A percentile compares a stretch with the other conserved stretches of the same genome.
These are phyloP conservation scores for Diplodia intermedia DNA, from an alignment of 2,329 filamentous ascomycete genomes.

Conservation along the genomic window DNA sequence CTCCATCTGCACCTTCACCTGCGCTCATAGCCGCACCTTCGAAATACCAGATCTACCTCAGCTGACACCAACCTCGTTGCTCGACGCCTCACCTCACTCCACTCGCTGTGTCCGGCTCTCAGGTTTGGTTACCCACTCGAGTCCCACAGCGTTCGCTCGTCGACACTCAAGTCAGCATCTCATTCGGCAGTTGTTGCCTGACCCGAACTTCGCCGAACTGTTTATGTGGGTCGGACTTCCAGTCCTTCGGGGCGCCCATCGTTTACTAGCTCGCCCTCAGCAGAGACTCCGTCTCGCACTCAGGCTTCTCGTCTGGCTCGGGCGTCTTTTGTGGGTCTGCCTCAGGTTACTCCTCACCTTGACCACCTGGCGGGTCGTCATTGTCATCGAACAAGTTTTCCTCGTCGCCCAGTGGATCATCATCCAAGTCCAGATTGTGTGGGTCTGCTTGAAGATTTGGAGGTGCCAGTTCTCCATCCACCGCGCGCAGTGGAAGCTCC, in stretches of 20 bases:
- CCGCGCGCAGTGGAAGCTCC: not conserved
- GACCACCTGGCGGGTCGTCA: not conserved
- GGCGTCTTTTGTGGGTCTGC: constrained; percentile 2
- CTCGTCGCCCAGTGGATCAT: constrained; percentile 1
- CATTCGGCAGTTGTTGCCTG: not conserved
- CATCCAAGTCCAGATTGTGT: not conserved
- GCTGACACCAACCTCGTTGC: not conserved
- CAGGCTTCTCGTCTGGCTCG: not conserved
- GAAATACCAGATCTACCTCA: not conserved
- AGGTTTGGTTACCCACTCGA: not conserved
- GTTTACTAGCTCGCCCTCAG: not conserved
- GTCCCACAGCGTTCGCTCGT: not conserved
- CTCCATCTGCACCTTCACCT: not conserved
- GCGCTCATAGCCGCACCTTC: not conserved
- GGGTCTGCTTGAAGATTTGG: constrained; percentile 1
- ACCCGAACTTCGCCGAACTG: not conserved
- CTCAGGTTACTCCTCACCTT: not conserved
- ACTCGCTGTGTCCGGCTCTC: not conserved
- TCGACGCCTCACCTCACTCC: not conserved
- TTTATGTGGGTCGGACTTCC: constrained; percentile 20
- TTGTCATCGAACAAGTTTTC: not conserved
- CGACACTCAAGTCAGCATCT: not conserved
- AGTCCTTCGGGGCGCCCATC: not conserved
- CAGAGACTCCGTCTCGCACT: not conserved
- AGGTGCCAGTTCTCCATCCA: not conserved